Percentiles rank a stretch among this genome's conserved stretches.
Conservation (phyloP, 1,284 basidiomycete species). For the Entoloma clypeatum region DNA sequence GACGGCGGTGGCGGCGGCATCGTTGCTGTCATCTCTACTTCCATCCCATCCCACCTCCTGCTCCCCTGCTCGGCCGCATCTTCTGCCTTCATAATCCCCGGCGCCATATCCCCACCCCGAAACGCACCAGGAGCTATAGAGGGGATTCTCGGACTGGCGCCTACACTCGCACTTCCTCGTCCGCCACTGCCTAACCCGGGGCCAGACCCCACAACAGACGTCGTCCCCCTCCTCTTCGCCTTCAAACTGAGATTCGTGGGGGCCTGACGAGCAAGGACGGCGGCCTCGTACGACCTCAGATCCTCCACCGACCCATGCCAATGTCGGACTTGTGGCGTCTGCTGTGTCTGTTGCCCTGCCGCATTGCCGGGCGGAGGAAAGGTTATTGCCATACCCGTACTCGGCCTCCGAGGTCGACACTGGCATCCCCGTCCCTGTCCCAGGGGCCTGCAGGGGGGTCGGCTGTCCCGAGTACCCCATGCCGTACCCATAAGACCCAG, state of each 20-base stretch:
- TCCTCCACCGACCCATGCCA: conserved; percentile 57
- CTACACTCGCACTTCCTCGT: not conserved
- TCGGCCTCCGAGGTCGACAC: conserved; percentile 38
- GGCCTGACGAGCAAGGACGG: conserved; percentile 62
- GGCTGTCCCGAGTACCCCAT: not conserved
- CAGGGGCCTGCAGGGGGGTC: too few relatives aligned
- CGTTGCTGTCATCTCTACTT: too few relatives aligned
- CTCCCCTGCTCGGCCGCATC: not conserved
- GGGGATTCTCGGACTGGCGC: conserved; percentile 10
- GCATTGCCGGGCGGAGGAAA: not conserved
- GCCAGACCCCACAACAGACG: not conserved
- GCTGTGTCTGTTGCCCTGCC: conserved; percentile 24
- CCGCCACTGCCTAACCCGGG: not conserved
- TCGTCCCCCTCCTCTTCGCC: conserved; percentile 18
- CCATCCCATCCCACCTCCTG: too few relatives aligned
- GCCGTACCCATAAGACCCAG: not conserved
- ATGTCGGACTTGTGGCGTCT: conserved; percentile 33
- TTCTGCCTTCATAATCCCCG: not conserved
- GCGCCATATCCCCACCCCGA: not conserved
- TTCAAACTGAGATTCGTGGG: conserved; percentile 50
- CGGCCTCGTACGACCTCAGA: conserved; percentile 67
- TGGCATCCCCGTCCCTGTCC: too few relatives aligned
- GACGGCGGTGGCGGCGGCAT: not conserved
- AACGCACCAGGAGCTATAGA: not conserved
- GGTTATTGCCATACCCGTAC: too few relatives aligned